Percentiles rank a stretch among this genome's conserved stretches.
Evolutionary conservation across 2,329 filamentous ascomycete species (phyloP).

Genomic region (Venturia aucupariae): DNA sequence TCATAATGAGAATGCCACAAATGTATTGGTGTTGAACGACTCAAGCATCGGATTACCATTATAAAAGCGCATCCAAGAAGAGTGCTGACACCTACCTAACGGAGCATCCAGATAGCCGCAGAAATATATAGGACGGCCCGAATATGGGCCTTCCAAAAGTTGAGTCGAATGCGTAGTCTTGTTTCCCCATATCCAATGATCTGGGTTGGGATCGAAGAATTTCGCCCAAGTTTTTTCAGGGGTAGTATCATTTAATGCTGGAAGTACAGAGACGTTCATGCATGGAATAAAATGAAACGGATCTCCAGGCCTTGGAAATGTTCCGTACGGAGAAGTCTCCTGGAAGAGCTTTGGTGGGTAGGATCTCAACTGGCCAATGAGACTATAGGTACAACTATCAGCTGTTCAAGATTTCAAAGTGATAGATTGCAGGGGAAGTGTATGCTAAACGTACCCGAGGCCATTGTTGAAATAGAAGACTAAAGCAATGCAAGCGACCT

Average conservation of each 20-base stretch:
- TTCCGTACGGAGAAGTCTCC: not conserved
- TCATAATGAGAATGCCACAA: no score
- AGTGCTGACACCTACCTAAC: no score
- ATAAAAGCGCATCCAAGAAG: no score
- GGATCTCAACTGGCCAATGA: not conserved
- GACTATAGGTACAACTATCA: no score
- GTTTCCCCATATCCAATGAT: conserved; percentile 9
- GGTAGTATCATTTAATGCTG: not conserved
- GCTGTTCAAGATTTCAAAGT: no score
- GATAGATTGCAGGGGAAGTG: no score
- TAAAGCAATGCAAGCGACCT: not conserved
- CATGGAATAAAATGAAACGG: conserved; percentile 7
- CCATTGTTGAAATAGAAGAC: not conserved
- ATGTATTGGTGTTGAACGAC: no score
- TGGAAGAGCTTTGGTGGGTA: not conserved
- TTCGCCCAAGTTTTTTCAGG: conserved; percentile 6
- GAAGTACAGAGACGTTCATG: not conserved
- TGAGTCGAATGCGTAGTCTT: not conserved
- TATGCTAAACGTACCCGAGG: not conserved
- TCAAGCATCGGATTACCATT: no score
- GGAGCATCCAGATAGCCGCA: conserved; percentile 7
- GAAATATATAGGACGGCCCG: not conserved
- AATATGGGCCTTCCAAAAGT: not conserved
- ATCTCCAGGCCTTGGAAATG: not conserved
- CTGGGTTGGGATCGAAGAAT: not conserved